Evolutionary conservation across 2,329 filamentous ascomycete genomes (phyloP), one percentile per base, ranked within the genome.

Genomic region (Ascosphaera pollenicola): DNA sequence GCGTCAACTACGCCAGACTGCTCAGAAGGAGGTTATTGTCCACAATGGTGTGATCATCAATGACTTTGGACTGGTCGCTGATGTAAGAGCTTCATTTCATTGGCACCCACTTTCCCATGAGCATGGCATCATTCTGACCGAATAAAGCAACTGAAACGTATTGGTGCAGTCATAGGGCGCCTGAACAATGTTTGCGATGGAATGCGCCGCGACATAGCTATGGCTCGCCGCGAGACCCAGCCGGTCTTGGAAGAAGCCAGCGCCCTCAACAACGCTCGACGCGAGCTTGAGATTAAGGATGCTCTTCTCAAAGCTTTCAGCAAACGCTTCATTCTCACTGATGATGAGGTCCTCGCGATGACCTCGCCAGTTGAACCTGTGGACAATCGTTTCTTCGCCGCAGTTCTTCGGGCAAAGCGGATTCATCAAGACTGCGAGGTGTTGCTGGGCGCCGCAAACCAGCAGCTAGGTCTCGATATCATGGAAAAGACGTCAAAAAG

Each of bases 21-120:
- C 92, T 1, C 84, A 95, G 54, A 87, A 79, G 54, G 85, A 95
- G 52, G 80, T 94, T 30, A 85, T 95, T 41, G 73, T 87, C 46
- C 84, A 79, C 58, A 94, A 95, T 70, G 84, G 80, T 38, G 73
- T 82, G 46, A 80, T 95, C 45, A 73, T 95, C 42, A 66, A 72
- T 40, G 83, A 93, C 53, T 95, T 95, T 58, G 82, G 84, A 28
- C 69, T 75, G 40, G 83, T 98, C 46, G 82, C 85, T 21, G 81
- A 91, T 68, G 81, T 87, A 57, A 53, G 67, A 24, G 21, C 4
- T 5, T 24, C 8, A 21, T 35, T 10, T 18, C 21, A 10, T 5
- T 24, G 5, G 21, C 10, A 5, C 10, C 17, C 32, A 13, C 10
- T 35, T 36, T 19, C 11, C 7, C 2, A 8, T 19, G 15, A 13